Conservation (phyloP, 2,329 filamentous ascomycete genomes). For the Pseudonectria buxi region DNA sequence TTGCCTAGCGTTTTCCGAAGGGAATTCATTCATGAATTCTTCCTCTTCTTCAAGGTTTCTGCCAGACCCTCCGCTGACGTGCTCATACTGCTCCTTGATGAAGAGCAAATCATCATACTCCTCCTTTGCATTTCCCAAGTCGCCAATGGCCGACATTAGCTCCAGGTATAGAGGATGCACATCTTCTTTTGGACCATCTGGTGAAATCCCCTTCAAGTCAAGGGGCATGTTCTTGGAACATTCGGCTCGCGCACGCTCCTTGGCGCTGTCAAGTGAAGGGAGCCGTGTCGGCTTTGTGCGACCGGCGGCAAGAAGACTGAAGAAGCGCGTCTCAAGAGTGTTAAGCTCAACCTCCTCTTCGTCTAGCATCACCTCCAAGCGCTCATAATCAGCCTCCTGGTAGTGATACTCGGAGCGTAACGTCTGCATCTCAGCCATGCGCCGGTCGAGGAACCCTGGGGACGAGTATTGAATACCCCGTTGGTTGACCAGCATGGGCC, state of each 20-base stretch:
- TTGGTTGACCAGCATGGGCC: constrained; percentile 29
- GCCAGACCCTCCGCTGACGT: constrained; percentile 16
- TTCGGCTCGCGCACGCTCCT: constrained; percentile 5
- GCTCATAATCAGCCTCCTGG: constrained; percentile 31
- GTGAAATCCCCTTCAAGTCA: constrained; percentile 30
- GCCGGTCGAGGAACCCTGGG: constrained; percentile 20
- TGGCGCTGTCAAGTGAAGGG: constrained; percentile 1
- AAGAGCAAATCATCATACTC: constrained; percentile 38
- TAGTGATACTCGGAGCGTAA: constrained; percentile 32
- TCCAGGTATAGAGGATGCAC: constrained; percentile 41
- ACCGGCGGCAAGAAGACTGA: constrained; percentile 30
- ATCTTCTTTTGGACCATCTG: constrained; percentile 29
- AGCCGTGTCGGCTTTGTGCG: constrained; percentile 11
- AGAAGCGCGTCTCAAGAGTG: constrained; percentile 31
- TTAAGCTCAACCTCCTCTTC: constrained; percentile 30
- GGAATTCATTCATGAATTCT: constrained; percentile 40
- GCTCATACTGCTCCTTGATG: constrained; percentile 31
- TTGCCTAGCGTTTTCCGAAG: constrained; percentile 28
- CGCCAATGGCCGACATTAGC: constrained; percentile 36
- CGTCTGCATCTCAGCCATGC: constrained; percentile 30
- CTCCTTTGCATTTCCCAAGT: constrained; percentile 42
- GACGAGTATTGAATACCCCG: constrained; percentile 13
- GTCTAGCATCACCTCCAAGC: constrained; percentile 28
- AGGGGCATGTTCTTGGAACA: constrained; percentile 21
- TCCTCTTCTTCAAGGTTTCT: constrained; percentile 29